These are phyloP conservation scores for Xerocomellus amylosporus DNA, from an alignment of 768 basidiomycete genomes.

Conservation along the genomic window DNA sequence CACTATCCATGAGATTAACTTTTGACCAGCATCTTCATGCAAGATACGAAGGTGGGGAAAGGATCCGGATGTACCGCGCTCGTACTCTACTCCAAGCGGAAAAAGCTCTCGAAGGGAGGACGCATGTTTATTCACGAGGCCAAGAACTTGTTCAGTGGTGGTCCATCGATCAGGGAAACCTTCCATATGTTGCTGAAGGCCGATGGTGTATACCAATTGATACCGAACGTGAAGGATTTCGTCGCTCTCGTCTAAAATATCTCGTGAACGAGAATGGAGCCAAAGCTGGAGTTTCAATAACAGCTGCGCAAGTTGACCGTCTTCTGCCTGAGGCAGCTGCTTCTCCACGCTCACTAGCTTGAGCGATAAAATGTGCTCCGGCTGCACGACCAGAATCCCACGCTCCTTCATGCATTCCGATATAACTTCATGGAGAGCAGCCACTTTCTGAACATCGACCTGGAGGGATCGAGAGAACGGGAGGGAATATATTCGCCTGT, in stretches of 20 bases:
- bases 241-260: conserved; percentile 33
- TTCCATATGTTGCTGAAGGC: no score
- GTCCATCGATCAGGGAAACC: no score
- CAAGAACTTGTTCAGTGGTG: no score
- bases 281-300: conserved; percentile 29
- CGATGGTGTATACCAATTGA: no score
- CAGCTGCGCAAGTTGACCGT: background rate
- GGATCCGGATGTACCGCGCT: conserved; percentile 6
- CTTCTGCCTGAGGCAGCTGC: conserved; percentile 10
- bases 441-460: conserved; percentile 15
- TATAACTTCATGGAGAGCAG: conserved; percentile 32
- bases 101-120: no score
- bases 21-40: conserved; percentile 7
- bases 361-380: conserved; percentile 53
- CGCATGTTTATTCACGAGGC: no score
- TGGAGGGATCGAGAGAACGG: conserved; percentile 47
- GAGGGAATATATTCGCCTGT: conserved; percentile 47
- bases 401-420: conserved; percentile 36
- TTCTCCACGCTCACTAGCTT: conserved; percentile 45
- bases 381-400: conserved; percentile 50
- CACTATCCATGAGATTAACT: conserved; percentile 12
- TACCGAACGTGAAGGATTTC: conserved; percentile 34
- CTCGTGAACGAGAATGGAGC: conserved; percentile 24
- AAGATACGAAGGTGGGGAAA: conserved; percentile 28
- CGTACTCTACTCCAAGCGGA: no score